A percentile compares a stretch with the other conserved stretches of the same genome.
Conservation (phyloP, 306 rosid genomes). For the Coriaria nepalensis region DNA sequence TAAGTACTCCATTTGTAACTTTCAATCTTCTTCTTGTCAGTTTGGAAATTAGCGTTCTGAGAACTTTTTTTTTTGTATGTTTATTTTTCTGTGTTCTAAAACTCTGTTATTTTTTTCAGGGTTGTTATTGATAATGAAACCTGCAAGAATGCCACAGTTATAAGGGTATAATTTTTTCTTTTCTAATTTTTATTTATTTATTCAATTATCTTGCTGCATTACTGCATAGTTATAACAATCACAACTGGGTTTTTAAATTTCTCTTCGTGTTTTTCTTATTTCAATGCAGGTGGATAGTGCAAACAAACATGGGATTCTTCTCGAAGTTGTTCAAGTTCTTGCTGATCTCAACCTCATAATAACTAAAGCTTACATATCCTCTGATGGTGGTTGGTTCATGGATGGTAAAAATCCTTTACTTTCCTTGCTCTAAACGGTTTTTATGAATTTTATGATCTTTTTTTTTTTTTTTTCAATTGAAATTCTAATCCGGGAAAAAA, state of each 20-base stretch:
- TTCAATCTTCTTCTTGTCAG: neutral
- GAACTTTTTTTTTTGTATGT: no score
- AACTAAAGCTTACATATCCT: constrained; percentile 54
- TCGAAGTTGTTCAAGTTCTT: constrained; percentile 51
- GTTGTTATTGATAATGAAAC: constrained; percentile 60
- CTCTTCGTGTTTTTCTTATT: neutral
- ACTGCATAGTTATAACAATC: no score
- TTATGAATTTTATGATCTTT: neutral
- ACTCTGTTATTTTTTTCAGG: constrained; percentile 26
- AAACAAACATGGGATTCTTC: constrained; percentile 50
- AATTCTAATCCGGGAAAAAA: no score
- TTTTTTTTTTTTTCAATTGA: neutral
- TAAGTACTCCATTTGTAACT: constrained; percentile 3
- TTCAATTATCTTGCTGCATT: constrained; percentile 3
- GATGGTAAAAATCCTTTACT: constrained; percentile 33
- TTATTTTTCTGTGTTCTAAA: no score
- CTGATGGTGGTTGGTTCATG: constrained; percentile 76
- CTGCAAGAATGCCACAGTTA: constrained; percentile 51
- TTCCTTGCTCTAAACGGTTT: neutral
- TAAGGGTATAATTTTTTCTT: constrained; percentile 25
- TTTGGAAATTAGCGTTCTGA: constrained; percentile 1
- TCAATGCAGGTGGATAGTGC: constrained; percentile 55
- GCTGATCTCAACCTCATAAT: constrained; percentile 48
- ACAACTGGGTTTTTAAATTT: neutral
- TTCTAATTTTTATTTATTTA: neutral